phyloP scores from a whole-genome alignment of 805 yeast genomes.

The Debaryomyces castellii region DNA sequence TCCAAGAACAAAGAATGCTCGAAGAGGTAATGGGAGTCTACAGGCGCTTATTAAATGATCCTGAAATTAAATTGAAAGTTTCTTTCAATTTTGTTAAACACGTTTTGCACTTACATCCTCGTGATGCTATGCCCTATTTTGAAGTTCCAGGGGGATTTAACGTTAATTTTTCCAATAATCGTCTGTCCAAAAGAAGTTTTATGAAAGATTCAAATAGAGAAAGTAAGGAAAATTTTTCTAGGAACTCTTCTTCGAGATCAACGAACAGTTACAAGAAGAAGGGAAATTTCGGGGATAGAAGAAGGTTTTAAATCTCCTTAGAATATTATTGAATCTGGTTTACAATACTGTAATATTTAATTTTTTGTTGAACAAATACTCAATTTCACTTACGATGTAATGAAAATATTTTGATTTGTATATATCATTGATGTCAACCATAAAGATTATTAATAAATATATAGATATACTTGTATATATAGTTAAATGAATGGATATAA shows the following conservation, averaged over 20 bases:
- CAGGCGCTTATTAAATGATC: constrained; percentile 17
- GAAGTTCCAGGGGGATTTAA: constrained; percentile 28
- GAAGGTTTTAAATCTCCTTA: not conserved
- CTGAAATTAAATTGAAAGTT: constrained; percentile 16
- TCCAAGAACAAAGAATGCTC: constrained; percentile 23
- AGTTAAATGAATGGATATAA: not conserved
- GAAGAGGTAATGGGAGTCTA: constrained; percentile 29
- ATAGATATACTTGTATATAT: not conserved
- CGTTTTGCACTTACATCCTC: constrained; percentile 24
- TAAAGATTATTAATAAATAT: not conserved
- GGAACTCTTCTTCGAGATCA: constrained; percentile 8
- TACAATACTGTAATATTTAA: no score
- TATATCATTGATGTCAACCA: not conserved
- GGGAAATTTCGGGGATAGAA: not conserved
- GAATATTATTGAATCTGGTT: not conserved
- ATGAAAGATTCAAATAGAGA: constrained; percentile 5
- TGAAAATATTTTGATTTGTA: not conserved
- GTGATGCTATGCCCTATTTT: constrained; percentile 19
- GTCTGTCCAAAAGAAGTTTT: constrained; percentile 8
- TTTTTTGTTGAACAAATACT: not conserved
- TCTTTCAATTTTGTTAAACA: constrained; percentile 16
- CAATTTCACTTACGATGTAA: not conserved
- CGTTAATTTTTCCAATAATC: constrained; percentile 8
- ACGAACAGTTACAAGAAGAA: not conserved
- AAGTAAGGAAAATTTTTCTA: constrained; percentile 9